Evolutionary conservation across 2,329 filamentous ascomycete species (phyloP).

Genomic region (Zymoseptoria crescenta): DNA sequence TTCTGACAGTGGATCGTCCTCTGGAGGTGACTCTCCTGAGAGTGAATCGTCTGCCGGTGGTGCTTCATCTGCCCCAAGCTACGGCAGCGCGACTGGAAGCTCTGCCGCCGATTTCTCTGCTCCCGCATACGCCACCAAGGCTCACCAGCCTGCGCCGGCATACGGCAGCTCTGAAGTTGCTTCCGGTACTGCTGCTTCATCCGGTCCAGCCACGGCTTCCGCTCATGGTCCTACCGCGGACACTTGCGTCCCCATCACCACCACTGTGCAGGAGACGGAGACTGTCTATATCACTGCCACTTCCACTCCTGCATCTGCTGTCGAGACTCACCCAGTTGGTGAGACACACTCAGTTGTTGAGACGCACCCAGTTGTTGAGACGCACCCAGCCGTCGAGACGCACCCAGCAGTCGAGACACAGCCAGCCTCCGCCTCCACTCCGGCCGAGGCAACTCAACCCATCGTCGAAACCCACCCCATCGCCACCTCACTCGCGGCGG

Average conservation of each 20-base stretch:
- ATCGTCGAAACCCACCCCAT: background rate
- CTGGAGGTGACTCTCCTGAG: background rate
- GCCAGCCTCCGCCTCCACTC: no score
- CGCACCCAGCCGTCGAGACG: background rate
- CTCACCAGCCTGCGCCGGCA: background rate
- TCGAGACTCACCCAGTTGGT: background rate
- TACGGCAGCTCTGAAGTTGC: background rate
- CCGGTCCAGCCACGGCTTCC: background rate
- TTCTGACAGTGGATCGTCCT: background rate
- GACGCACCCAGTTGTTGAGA: background rate
- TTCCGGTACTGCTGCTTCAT: background rate
- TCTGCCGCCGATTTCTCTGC: background rate
- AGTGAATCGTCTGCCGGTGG: background rate
- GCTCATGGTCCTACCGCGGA: background rate
- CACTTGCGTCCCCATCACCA: background rate
- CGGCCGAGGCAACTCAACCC: no score
- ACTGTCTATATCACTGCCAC: background rate
- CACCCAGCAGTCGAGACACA: background rate
- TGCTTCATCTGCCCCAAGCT: background rate
- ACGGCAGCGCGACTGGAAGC: background rate
- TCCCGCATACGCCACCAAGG: background rate
- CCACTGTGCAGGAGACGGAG: background rate
- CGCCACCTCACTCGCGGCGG: background rate
- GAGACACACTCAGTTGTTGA: background rate
- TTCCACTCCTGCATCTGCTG: background rate